Base-by-base conservation (phyloP, 805 yeast species). In the Candida patagonica region DNA sequence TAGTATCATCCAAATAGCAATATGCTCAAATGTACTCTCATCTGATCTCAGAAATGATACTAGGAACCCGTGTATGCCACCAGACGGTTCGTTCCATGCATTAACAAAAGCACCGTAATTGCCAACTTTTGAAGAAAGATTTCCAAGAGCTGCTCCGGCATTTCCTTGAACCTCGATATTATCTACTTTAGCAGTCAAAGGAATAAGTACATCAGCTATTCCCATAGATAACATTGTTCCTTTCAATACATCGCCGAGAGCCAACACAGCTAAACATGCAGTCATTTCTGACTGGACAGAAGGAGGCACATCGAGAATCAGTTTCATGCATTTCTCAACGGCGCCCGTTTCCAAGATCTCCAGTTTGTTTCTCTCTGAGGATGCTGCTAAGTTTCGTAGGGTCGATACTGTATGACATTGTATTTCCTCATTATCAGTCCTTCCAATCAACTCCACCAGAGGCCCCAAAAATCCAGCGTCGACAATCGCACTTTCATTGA, bases 401-500 rank as follows among this genome's bases (percentile, higher is more conserved):
- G 97, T 88, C 2, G 96, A 88, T 22, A 92, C 95, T 2, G 97
- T 94, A 63, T 92, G 99, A 60, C 99, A 92, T 66, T 89, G 95
- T 48, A 92, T 89, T 65, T 92, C 99, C 60, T 89, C 96, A 50
- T 84, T 82, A 54, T 85, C 95, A 38, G 76, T 74, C 60, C 80
- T 84, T 33, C 55, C 59, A 49, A 92, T 75, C 45, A 92, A 68
- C 7, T 78, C 73, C 13, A 92, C 96, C 51, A 92, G 72, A 7
- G 98, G 97, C 54, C 80, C 78, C 54, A 92, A 70, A 65, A 92
- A 92, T 1, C 98, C 98, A 4, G 97, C 96, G 49, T 92, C 96
- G 41, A 92, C 92, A 35, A 92, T 92, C 42, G 92, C 70, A 12
- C 94, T 89, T 67, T 92, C 99, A 60, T 92, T 92, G 61, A 84